Percentiles rank a stretch among this genome's conserved stretches.
These are phyloP conservation scores for Drechslerella dactyloides DNA, from an alignment of 2,329 filamentous ascomycete species.

Conservation along the genomic window DNA sequence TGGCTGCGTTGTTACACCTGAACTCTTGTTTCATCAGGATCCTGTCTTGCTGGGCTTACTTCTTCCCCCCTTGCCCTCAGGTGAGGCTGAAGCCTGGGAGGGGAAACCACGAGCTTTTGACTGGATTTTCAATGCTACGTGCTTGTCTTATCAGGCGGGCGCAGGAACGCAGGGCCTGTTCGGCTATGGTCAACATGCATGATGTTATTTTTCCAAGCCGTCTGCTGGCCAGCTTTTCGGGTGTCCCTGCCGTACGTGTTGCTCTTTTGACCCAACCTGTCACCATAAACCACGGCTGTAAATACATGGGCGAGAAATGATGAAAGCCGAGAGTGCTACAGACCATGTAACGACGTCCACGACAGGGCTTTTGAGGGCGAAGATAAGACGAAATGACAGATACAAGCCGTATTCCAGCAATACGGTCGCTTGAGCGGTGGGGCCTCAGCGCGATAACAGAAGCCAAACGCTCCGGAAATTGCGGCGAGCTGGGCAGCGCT, in stretches of 20 bases:
- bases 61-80: neutral
- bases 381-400: slow-evolving; percentile 1
- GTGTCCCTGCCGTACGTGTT: neutral
- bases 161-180: neutral
- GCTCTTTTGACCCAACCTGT: neutral
- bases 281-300: too few species aligned
- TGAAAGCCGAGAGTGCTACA: too few species aligned
- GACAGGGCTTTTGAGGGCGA: slow-evolving; percentile 1
- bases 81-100: neutral
- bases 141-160: neutral
- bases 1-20: slow-evolving; percentile 4
- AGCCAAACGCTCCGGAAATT: slow-evolving; percentile 26
- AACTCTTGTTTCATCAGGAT: neutral
- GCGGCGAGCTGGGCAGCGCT: slow-evolving; percentile 18
- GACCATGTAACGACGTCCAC: too few species aligned
- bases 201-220: neutral
- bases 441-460: slow-evolving; percentile 10
- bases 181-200: slow-evolving; percentile 1
- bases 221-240: neutral
- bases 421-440: slow-evolving; percentile 4
- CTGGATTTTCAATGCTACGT: neutral
- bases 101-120: neutral
- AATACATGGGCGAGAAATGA: too few species aligned
- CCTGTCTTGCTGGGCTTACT: neutral
- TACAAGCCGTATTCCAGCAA: slow-evolving; percentile 2